Conservation (phyloP, 179 eudicot genomes). For the Kewa caespitosa region DNA sequence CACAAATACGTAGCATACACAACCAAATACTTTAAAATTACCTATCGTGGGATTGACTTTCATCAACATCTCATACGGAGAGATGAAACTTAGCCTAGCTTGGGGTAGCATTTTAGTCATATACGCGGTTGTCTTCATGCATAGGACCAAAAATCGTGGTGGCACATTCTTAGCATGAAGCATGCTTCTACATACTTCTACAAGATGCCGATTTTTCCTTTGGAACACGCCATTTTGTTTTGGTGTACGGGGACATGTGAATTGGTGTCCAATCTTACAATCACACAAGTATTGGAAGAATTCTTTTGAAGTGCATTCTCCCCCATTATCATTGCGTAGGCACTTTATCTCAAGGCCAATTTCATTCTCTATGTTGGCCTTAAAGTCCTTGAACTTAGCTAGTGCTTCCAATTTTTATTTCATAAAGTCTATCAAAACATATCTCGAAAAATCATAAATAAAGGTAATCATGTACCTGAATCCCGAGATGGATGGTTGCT, state of each 20-base stretch:
- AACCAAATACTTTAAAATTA: constrained; percentile 1
- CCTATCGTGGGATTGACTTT: background rate
- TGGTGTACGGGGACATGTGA: background rate
- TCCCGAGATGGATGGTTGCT: background rate
- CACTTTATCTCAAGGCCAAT: background rate
- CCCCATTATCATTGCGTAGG: background rate
- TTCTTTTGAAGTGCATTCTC: background rate
- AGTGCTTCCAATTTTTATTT: background rate
- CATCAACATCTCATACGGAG: background rate
- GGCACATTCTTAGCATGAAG: constrained; percentile 8
- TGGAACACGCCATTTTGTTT: background rate
- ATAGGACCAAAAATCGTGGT: background rate
- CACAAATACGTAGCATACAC: background rate
- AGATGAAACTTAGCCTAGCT: background rate
- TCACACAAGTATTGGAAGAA: background rate
- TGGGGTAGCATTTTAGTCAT: background rate
- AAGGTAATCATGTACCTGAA: constrained; percentile 11
- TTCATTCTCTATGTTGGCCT: background rate
- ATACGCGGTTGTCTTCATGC: background rate
- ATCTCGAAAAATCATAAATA: constrained; percentile 5
- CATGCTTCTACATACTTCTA: background rate
- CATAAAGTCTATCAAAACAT: constrained; percentile 11
- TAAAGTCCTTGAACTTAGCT: background rate
- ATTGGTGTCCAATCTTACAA: background rate
- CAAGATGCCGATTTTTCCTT: constrained; percentile 6